phyloP scores from a whole-genome alignment of 805 yeast genomes.

The Candida vaughaniae region DNA sequence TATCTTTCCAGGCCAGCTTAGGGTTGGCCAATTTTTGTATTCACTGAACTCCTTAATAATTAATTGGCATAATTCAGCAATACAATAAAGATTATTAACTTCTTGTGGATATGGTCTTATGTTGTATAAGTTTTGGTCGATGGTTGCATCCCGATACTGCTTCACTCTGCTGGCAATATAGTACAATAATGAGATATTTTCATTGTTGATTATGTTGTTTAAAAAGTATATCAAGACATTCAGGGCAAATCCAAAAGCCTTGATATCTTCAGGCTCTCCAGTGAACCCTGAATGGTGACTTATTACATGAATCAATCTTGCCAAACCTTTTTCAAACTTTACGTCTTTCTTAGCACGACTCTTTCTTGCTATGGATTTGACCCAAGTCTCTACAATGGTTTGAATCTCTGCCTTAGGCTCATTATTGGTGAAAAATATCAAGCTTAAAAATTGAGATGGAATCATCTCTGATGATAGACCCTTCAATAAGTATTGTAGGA shows the following conservation, averaged over 20 bases:
- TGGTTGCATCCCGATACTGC: slow-evolving; percentile 64
- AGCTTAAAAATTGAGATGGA: slow-evolving; percentile 64
- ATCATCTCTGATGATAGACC: slow-evolving; percentile 51
- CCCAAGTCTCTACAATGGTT: slow-evolving; percentile 64
- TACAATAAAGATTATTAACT: slow-evolving; percentile 51
- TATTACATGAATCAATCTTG: slow-evolving; percentile 64
- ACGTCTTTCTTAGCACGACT: slow-evolving; percentile 36
- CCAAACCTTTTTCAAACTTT: slow-evolving; percentile 63
- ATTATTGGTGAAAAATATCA: slow-evolving; percentile 71
- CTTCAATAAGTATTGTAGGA: slow-evolving; percentile 51
- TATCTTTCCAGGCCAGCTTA: slow-evolving; percentile 80
- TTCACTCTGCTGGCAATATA: slow-evolving; percentile 77
- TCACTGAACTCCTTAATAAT: slow-evolving; percentile 58
- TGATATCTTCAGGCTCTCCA: slow-evolving; percentile 28
- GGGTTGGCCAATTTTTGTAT: slow-evolving; percentile 62
- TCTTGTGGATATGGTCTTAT: slow-evolving; percentile 19
- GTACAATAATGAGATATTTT: slow-evolving; percentile 69
- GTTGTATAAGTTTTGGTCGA: slow-evolving; percentile 29
- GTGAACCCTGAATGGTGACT: slow-evolving; percentile 64
- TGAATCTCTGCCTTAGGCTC: slow-evolving; percentile 62
- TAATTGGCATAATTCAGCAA: slow-evolving; percentile 74
- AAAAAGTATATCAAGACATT: slow-evolving; percentile 62
- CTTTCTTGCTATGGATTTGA: slow-evolving; percentile 54
- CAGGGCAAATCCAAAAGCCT: slow-evolving; percentile 53
- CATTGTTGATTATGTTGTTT: slow-evolving; percentile 57